Evolutionary conservation across 1,139 yeast species (phyloP).

Genomic region (Hansenula lynferdii): DNA sequence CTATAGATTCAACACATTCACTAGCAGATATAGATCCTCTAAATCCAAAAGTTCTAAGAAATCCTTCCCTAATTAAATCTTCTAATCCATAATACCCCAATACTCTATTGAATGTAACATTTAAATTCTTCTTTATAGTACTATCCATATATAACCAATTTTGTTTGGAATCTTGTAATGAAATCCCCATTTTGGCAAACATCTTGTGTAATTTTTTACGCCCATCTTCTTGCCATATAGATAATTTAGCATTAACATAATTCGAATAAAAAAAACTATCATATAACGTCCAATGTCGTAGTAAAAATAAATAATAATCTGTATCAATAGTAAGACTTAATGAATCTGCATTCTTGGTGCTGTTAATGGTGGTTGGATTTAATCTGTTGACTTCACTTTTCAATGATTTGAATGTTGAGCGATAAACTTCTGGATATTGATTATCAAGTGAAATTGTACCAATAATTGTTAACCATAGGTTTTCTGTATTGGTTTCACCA

Average conservation of each 20-base stretch:
- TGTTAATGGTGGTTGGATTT: conserved; percentile 31
- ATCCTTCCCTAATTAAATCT: conserved; percentile 81
- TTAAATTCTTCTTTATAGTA: conserved; percentile 67
- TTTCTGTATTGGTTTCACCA: conserved; percentile 69
- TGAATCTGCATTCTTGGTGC: conserved; percentile 56
- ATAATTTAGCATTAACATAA: conserved; percentile 81
- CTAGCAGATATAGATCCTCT: conserved; percentile 87
- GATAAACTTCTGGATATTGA: conserved; percentile 73
- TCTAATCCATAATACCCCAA: conserved; percentile 77
- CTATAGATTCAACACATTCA: conserved; percentile 86
- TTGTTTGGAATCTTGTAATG: conserved; percentile 83
- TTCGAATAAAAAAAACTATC: conserved; percentile 88
- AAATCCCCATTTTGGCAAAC: conserved; percentile 96
- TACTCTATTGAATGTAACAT: conserved; percentile 63
- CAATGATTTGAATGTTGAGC: conserved; percentile 64
- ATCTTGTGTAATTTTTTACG: conserved; percentile 79
- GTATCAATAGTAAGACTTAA: conserved; percentile 63
- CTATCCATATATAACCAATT: conserved; percentile 91
- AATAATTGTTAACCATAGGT: conserved; percentile 82
- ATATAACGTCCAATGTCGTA: conserved; percentile 92
- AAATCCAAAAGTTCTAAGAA: conserved; percentile 79
- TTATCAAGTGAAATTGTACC: conserved; percentile 84
- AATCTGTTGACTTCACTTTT: conserved; percentile 82
- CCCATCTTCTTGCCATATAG: conserved; percentile 91
- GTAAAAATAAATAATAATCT: conserved; percentile 80